Base-by-base conservation (phyloP, 345 rosid genomes). In the Carallia brachiata region DNA sequence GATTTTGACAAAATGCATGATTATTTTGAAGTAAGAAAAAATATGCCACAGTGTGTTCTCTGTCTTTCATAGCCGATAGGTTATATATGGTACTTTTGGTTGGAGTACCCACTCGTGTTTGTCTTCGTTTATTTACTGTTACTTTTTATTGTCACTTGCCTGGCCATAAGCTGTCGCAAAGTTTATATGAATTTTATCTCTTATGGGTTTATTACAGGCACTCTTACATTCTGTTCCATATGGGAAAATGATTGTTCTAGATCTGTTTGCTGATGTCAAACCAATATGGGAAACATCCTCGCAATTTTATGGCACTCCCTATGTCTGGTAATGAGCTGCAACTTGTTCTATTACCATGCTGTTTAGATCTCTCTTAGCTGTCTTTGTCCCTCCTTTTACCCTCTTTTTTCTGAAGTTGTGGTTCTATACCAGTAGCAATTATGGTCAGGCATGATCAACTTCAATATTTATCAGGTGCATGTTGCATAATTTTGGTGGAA, bases 401-500 rank as follows among this genome's bases (percentile, higher is more conserved):
- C 27, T 30, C 18, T 50, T 17, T 34, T 52, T 64, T 62, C n/a
- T 62, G 16, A 52, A 61, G 23, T 48, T 73, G 28, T 8, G 3
- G 27, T 52, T 59, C 10, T 4, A 48, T 30, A 13, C 37, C 4
- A 30, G 30, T 63, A 13, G 7, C 36, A 52, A 57, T 39, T 65
- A 31, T 59, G 19, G 47, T 72, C 55, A 61, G 23, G 18, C 10
- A 34, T 65, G 47, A 62, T 36, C 48, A 52, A 57, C 48, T 72
- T 65, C 31, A 7, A 70, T 36, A 55, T 72, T 44, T 63, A 63
- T 66, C 84, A 94, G 98, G 97, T 94, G 98, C 75, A 76, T 94
- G 86, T 77, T 94, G 85, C 97, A 89, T 79, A 94, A 94, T 70
- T 91, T 94, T 86, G 97, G 97, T 37, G 96, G 96, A 75, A 94